Base-by-base conservation (phyloP, 2,329 filamentous ascomycete species). In the Colletotrichum echinochloae region DNA sequence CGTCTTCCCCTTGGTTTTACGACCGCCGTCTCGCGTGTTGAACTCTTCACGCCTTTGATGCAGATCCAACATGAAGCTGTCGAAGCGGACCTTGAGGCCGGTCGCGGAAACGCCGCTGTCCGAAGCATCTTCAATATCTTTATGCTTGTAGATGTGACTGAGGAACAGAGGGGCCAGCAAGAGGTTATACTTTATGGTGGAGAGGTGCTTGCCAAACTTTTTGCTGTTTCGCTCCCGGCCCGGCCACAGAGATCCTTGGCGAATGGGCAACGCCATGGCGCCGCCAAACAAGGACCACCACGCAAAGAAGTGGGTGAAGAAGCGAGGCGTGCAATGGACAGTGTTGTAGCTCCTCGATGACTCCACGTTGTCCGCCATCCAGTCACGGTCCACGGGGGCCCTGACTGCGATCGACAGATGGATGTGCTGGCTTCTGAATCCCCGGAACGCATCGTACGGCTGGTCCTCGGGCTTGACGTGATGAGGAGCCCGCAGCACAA, bases 271-370 rank as follows among this genome's bases (percentile, higher is more conserved):
- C 14, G 95, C 97, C 91, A 98, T 94, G 11, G 95, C 92, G 1
- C 95, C 95, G 11, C 94, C 94, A 81, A 99, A 99, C 74, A 98
- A 90, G 0, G 93, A 95, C 94, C 95, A 98, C 96, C 96, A 99
- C 67, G 91, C 90, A 83, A 95, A 98, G 85, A 99, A 99, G 79
- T 99, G 96, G 0, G 95, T 98, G 79, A 99, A 99, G 84, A 99
- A 97, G 11, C 95, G 91, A 7, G 96, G 96, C 1, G 93, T 96
- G 37, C 99, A 87, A 80, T 99, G 97, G 1, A 98, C 92, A 0
- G 95, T 94, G 78, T 99, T 99, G 84, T 99, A 99, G 78, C 95
- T 98, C 73, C 91, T 89, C 1, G 95, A 97, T 4, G 92, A 89
- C 73, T 93, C 90, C 4, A 90, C 83, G 75, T 92, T 93, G 3